A percentile compares a stretch with the other conserved stretches of the same genome.
These are phyloP conservation scores for Penicillium atrosanguineum DNA, from an alignment of 495 filamentous ascomycete species.

Conservation along the genomic window DNA sequence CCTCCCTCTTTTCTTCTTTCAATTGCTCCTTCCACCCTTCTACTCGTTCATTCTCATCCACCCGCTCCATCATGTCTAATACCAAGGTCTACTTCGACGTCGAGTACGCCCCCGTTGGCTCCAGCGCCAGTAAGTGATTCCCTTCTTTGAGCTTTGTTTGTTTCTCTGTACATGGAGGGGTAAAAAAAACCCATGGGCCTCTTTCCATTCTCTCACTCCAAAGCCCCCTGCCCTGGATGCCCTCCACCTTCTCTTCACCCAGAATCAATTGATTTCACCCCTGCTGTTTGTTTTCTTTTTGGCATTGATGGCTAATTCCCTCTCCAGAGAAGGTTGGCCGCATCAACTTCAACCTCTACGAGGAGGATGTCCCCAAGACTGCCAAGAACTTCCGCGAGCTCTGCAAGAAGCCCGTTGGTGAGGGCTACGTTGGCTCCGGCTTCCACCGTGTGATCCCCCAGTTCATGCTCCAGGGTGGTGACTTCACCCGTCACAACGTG, in stretches of 20 bases:
- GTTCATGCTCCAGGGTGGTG: constrained; percentile 99
- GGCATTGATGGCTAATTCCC: constrained; percentile 11
- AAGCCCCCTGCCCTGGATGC: background rate
- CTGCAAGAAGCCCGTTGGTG: constrained; percentile 88
- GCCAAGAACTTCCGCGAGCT: constrained; percentile 94
- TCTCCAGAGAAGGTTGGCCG: constrained; percentile 68
- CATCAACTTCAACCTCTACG: constrained; percentile 88
- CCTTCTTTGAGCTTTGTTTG: background rate
- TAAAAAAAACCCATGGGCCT: constrained; percentile 5
- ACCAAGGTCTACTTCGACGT: constrained; percentile 67
- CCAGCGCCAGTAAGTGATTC: constrained; percentile 59
- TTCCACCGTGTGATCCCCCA: constrained; percentile 98
- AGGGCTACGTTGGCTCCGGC: constrained; percentile 81
- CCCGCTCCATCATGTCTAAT: constrained; percentile 60
- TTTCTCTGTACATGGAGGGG: constrained; percentile 9
- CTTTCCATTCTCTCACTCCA: background rate
- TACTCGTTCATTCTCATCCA: constrained; percentile 59
- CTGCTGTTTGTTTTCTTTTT: background rate
- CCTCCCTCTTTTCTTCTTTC: constrained; percentile 48
- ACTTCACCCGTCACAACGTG: constrained; percentile 93
- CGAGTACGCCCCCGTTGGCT: constrained; percentile 53
- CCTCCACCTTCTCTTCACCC: background rate
- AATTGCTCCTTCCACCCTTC: constrained; percentile 43
- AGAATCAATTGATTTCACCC: background rate
- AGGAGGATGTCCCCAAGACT: constrained; percentile 86